These are phyloP conservation scores for Cynara cardunculus DNA, from an alignment of 129 eudicot species.

Conservation along the genomic window DNA sequence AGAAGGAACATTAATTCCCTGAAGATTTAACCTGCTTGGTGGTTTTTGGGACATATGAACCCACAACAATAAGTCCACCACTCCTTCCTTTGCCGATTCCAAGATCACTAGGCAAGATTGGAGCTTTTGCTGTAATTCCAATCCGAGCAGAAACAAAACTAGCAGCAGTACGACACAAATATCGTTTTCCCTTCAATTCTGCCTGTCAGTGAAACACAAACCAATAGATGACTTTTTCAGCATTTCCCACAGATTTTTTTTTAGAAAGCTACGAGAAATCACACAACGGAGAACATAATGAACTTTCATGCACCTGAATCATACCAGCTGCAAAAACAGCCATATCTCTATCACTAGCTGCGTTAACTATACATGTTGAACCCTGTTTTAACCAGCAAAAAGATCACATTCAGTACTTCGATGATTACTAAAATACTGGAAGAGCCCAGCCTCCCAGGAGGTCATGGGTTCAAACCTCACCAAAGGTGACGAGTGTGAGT, in stretches of 20 bases:
- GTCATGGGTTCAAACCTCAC: neutral
- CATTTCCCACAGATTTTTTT: neutral
- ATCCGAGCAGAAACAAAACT: slow-evolving; percentile 91
- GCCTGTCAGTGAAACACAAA: slow-evolving; percentile 54
- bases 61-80: slow-evolving; percentile 97
- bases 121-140: slow-evolving; percentile 78
- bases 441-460: neutral
- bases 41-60: slow-evolving; percentile 97
- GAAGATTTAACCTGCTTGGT: slow-evolving; percentile 75
- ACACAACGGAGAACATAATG: slow-evolving; percentile 13
- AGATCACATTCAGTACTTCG: slow-evolving; percentile 6
- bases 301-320: slow-evolving; percentile 58
- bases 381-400: slow-evolving; percentile 59
- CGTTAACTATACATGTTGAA: slow-evolving; percentile 86
- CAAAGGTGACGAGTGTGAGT: neutral
- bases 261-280: neutral
- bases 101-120: slow-evolving; percentile 73
- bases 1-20: neutral
- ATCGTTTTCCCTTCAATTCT: slow-evolving; percentile 79
- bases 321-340: slow-evolving; percentile 96
- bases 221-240: slow-evolving; percentile 8
- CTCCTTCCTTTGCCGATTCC: slow-evolving; percentile 52
- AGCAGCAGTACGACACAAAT: slow-evolving; percentile 96
- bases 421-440: neutral
- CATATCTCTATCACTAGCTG: slow-evolving; percentile 97